Percentiles rank a stretch among this genome's conserved stretches.
Evolutionary conservation across 495 filamentous ascomycete species (phyloP).

Genomic region (Talaromyces borbonicus): DNA sequence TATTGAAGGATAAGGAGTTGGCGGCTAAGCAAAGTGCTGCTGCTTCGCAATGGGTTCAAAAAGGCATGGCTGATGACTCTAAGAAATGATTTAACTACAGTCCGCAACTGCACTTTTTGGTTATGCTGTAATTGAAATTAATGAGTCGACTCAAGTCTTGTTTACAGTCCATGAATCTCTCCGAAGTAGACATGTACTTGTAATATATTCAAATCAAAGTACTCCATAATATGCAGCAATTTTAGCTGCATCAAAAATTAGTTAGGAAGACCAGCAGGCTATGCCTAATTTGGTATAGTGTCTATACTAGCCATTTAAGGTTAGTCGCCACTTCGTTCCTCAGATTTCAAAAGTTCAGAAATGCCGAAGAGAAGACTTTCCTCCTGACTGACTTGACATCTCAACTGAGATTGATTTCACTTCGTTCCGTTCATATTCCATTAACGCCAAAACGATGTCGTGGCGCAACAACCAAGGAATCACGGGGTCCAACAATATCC

Average conservation of each 20-base stretch:
- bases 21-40: constrained; percentile 43
- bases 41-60: constrained; percentile 49
- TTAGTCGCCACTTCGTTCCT: constrained; percentile 3
- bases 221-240: too few relatives aligned
- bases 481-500: constrained; percentile 97
- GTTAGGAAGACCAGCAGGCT: too few relatives aligned
- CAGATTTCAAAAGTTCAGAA: too few relatives aligned
- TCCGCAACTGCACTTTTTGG: too few relatives aligned
- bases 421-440: too few relatives aligned
- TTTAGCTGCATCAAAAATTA: too few relatives aligned
- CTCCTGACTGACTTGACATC: constrained; percentile 10
- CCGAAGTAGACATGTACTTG: too few relatives aligned
- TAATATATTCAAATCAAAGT: too few relatives aligned
- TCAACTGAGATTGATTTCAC: background rate
- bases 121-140: too few relatives aligned
- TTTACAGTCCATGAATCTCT: too few relatives aligned
- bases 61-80: constrained; percentile 51
- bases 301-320: background rate
- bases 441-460: constrained; percentile 47
- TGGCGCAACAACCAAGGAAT: constrained; percentile 86
- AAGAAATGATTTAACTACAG: constrained; percentile 24
- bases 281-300: background rate
- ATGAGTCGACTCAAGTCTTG: too few relatives aligned
- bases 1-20: constrained; percentile 43
- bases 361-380: too few relatives aligned